phyloP scores from a whole-genome alignment of 495 filamentous ascomycete species.

The Aspergillus affinis region DNA sequence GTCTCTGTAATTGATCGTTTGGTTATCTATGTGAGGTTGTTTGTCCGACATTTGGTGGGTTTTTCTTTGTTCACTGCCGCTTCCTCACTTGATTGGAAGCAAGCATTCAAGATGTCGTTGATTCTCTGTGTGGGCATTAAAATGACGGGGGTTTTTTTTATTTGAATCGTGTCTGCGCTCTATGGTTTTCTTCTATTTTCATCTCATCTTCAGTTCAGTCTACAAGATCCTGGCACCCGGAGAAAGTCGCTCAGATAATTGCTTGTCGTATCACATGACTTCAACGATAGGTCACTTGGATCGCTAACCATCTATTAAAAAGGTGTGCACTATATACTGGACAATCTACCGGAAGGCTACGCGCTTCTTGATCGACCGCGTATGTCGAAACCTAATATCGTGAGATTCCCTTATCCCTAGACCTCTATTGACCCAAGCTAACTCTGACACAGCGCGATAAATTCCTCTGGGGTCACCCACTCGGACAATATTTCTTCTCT shows the following conservation, averaged over 20 bases:
- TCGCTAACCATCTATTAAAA: not conserved
- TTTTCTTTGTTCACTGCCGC: no score
- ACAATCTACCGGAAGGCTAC: slow-evolving; percentile 57
- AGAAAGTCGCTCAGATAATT: not conserved
- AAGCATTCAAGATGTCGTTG: no score
- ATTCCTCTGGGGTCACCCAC: slow-evolving; percentile 57
- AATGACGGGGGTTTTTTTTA: no score
- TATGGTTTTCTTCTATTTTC: no score
- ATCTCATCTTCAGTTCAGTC: no score
- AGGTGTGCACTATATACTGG: slow-evolving; percentile 51
- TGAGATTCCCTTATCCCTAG: slow-evolving; percentile 26
- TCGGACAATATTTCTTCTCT: slow-evolving; percentile 50
- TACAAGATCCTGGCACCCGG: not conserved
- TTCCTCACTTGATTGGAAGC: no score
- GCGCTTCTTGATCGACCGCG: slow-evolving; percentile 47
- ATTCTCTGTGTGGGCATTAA: no score
- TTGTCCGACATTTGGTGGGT: no score
- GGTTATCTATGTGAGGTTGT: no score
- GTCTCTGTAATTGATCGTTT: no score
- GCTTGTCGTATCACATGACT: not conserved
- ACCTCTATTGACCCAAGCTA: slow-evolving; percentile 7
- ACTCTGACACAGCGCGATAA: slow-evolving; percentile 40
- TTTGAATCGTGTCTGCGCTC: no score
- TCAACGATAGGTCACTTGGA: not conserved
- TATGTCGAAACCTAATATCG: slow-evolving; percentile 31